These are phyloP conservation scores for Termitomyces sp. DNA, from an alignment of 768 basidiomycete species.

Conservation along the genomic window DNA sequence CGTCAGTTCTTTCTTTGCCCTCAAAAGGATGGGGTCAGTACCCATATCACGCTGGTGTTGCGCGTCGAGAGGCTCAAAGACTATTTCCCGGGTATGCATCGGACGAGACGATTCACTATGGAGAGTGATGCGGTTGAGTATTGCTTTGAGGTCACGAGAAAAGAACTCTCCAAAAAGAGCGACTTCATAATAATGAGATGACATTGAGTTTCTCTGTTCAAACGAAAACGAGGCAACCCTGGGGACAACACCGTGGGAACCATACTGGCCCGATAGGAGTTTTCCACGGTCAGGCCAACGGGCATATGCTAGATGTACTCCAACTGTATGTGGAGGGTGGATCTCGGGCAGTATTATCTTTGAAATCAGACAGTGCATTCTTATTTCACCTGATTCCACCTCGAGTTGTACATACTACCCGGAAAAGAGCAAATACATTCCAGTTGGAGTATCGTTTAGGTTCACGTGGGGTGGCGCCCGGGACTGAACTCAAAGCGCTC, in stretches of 20 bases:
- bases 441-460: no score
- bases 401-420: background rate
- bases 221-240: background rate
- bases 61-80: conserved; percentile 77
- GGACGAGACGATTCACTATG: conserved; percentile 72
- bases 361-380: background rate
- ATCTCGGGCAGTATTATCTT: background rate
- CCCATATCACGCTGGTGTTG: conserved; percentile 55
- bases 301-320: no score
- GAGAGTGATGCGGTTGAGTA: conserved; percentile 77
- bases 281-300: no score
- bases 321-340: background rate
- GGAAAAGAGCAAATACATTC: background rate
- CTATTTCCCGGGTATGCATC: conserved; percentile 71
- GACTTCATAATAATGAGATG: conserved; percentile 69
- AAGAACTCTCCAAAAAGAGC: conserved; percentile 83
- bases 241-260: background rate
- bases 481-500: background rate
- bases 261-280: background rate
- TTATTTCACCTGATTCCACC: background rate
- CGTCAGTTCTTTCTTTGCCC: conserved; percentile 70
- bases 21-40: conserved; percentile 61
- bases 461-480: background rate
- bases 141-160: conserved; percentile 64
- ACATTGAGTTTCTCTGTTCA: conserved; percentile 21